These are phyloP conservation scores for Tagetes patula DNA, from an alignment of 129 eudicot species.

Conservation along the genomic window DNA sequence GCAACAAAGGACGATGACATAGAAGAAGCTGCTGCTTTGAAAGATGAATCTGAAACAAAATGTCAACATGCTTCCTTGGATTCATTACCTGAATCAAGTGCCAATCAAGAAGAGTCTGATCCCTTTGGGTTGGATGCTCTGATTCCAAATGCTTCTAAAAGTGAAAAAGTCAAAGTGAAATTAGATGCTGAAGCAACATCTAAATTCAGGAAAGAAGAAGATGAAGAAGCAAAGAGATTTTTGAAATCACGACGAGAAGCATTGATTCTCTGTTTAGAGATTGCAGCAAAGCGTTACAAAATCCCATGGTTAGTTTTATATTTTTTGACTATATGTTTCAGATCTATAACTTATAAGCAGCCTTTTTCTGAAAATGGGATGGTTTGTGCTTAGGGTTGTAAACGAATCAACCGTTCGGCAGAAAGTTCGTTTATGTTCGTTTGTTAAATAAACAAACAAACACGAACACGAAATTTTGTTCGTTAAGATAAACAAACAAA, in stretches of 20 bases:
- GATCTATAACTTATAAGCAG: not conserved
- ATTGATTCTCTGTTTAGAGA: slow-evolving; percentile 73
- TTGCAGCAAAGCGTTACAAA: slow-evolving; percentile 90
- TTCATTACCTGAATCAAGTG: slow-evolving; percentile 33
- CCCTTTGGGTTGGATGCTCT: slow-evolving; percentile 92
- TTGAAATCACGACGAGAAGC: slow-evolving; percentile 82
- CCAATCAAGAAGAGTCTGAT: slow-evolving; percentile 58
- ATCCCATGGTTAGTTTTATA: slow-evolving; percentile 66
- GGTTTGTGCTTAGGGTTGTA: no score
- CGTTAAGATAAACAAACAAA: no score
- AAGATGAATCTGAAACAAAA: slow-evolving; percentile 48
- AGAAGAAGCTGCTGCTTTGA: slow-evolving; percentile 81
- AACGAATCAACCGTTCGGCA: no score
- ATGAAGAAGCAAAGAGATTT: slow-evolving; percentile 63
- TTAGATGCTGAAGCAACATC: slow-evolving; percentile 39
- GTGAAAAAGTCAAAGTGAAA: slow-evolving; percentile 52
- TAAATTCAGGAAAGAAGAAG: slow-evolving; percentile 49
- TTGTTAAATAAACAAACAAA: no score
- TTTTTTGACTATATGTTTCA: not conserved
- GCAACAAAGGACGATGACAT: slow-evolving; percentile 81
- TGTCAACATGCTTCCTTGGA: slow-evolving; percentile 29
- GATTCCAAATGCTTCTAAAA: slow-evolving; percentile 47
- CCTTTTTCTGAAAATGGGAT: no score
- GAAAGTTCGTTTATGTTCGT: no score
- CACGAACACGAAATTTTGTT: no score